phyloP scores from a whole-genome alignment of 2,329 filamentous ascomycete genomes.

The Cladophialophora exuberans region DNA sequence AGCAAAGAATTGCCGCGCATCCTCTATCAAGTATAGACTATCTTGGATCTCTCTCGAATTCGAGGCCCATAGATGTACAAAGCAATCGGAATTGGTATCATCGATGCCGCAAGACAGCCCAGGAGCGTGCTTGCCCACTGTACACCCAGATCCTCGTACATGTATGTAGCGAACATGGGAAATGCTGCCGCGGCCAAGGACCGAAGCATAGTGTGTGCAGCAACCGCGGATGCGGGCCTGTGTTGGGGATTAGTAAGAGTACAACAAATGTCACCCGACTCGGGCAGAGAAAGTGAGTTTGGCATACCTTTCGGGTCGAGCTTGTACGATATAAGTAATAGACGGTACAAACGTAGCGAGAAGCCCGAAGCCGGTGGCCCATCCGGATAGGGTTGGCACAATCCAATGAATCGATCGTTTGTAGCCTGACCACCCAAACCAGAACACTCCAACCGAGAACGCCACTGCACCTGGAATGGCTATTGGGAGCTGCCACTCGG shows the following conservation, averaged over 20 bases:
- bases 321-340: constrained; percentile 50
- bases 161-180: constrained; percentile 40
- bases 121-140: constrained; percentile 42
- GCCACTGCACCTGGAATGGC: constrained; percentile 50
- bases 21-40: too few relatives aligned
- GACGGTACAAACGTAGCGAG: constrained; percentile 53
- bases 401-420: constrained; percentile 43
- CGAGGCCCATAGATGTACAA: constrained; percentile 41
- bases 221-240: constrained; percentile 51
- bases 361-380: constrained; percentile 53
- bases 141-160: constrained; percentile 55
- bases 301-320: constrained; percentile 23
- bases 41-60: too few relatives aligned
- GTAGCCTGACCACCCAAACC: constrained; percentile 48
- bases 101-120: constrained; percentile 39
- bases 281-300: neutral
- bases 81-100: constrained; percentile 42
- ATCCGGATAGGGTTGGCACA: constrained; percentile 44
- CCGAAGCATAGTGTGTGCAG: constrained; percentile 52
- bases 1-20: neutral
- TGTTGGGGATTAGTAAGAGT: constrained; percentile 34
- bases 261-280: constrained; percentile 17
- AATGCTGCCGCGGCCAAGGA: constrained; percentile 43
- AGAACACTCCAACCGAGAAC: constrained; percentile 50
- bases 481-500: constrained; percentile 48